Evolutionary conservation across 2,329 filamentous ascomycete species (phyloP).

Genomic region (Geosmithia flava): DNA sequence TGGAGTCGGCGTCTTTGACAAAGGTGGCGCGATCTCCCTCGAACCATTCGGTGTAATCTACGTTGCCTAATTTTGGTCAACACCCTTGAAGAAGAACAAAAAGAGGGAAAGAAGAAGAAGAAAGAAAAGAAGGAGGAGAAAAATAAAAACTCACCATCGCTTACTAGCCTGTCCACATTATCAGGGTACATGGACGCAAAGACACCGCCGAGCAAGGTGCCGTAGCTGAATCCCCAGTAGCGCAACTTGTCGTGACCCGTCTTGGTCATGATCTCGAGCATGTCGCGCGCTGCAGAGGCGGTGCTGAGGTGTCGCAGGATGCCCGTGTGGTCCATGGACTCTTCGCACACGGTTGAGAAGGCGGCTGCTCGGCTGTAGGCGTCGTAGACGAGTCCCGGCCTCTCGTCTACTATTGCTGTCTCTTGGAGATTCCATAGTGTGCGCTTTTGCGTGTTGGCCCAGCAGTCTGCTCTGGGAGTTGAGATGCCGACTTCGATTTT

Average conservation of each 20-base stretch:
- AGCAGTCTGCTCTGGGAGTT: constrained; percentile 38
- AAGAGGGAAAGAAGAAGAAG: not conserved
- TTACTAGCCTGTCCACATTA: constrained; percentile 33
- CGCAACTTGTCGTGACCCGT: constrained; percentile 27
- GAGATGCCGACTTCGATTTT: constrained; percentile 27
- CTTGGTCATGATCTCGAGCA: constrained; percentile 31
- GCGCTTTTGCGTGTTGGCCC: constrained; percentile 26
- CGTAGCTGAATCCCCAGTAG: constrained; percentile 45
- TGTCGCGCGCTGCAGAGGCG: constrained; percentile 29
- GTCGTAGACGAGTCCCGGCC: constrained; percentile 31
- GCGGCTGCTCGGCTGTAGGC: constrained; percentile 28
- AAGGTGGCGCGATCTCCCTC: constrained; percentile 31
- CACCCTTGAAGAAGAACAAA: not conserved
- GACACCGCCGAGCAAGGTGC: constrained; percentile 36
- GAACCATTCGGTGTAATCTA: constrained; percentile 43
- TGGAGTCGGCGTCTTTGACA: constrained; percentile 39
- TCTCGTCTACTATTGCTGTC: constrained; percentile 31
- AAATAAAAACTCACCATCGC: constrained; percentile 26
- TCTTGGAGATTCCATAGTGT: constrained; percentile 30
- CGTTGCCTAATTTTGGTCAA: constrained; percentile 21
- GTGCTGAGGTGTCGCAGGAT: constrained; percentile 29
- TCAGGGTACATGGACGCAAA: constrained; percentile 41
- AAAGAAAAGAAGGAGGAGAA: not conserved
- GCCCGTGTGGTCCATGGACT: constrained; percentile 18
- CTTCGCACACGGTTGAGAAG: constrained; percentile 29